Evolutionary conservation across 2,329 filamentous ascomycete species (phyloP), one percentile per base, ranked within the genome.

Genomic region (Trichoderma gracile): DNA sequence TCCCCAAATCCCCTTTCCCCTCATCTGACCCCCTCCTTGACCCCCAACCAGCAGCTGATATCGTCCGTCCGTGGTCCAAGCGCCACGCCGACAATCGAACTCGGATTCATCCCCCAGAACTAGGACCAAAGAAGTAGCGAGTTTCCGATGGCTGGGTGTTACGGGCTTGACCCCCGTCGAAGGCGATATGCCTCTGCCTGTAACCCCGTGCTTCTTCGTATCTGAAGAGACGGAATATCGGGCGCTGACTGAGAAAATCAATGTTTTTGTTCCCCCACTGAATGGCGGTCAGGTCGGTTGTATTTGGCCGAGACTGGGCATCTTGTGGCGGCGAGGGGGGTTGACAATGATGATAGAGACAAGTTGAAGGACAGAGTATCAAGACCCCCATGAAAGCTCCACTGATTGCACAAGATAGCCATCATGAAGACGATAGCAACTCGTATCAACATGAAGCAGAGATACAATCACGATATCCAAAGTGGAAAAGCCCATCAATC

Each of bases 271-370:
- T 61, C 58, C 58, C 58, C 58, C 58, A 62, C 58, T 30, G 25
- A 62, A 62, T 38, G 58, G 58, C 45, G 56, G 45, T 50, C 30
- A 59, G 56, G 25, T 50, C 33, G 33, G 33, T 33, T 59, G 58
- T 62, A 62, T 62, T 62, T 54, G 58, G 58, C 58, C 58, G 58
- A 62, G 49, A 54, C 54, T 30, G 49, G 15, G 33, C 33, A 17
- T 53, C 5, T 53, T 52, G 57, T 60, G 57, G 57, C 46, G 46
- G 46, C 21, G 30, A 14, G 33, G 43, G n/a, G 21, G 57, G 19
- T 42, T 23, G 57, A 23, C 47, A 17, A 9, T 9, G 30, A 9
- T 30, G 30, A 30, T 30, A 9, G 30, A 30, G 30, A 9, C 30
- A 8, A 30, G 3, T 7, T 4, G 27, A 8, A 50, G 40, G 12